Evolutionary conservation across 2,329 filamentous ascomycete genomes (phyloP).

Genomic region (Penicillium sp.): DNA sequence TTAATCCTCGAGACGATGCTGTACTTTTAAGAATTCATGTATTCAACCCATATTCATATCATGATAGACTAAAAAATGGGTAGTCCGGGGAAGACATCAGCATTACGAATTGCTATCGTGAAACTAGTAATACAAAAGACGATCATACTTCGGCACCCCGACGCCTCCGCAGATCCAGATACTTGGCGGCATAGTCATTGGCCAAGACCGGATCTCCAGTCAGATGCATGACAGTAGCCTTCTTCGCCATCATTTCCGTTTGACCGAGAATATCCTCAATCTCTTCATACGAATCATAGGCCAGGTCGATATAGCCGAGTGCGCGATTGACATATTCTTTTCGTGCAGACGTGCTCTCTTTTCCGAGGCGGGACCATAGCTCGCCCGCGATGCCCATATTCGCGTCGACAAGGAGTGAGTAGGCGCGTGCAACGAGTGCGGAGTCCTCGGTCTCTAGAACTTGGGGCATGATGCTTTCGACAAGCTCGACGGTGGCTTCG

Average conservation of each 20-base stretch:
- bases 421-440: slow-evolving; percentile 59
- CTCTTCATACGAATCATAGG: slow-evolving; percentile 58
- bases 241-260: slow-evolving; percentile 76
- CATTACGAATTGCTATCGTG: not conserved
- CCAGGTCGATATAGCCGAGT: slow-evolving; percentile 55
- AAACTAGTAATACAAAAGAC: slow-evolving; percentile 5
- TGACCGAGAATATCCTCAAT: slow-evolving; percentile 65
- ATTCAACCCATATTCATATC: too few species aligned
- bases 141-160: slow-evolving; percentile 14
- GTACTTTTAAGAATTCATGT: too few species aligned
- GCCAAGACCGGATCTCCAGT: slow-evolving; percentile 59
- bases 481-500: slow-evolving; percentile 56
- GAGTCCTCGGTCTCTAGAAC: slow-evolving; percentile 65
- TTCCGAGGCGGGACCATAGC: slow-evolving; percentile 27
- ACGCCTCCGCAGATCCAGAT: slow-evolving; percentile 53
- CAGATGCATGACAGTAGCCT: slow-evolving; percentile 67
- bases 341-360: slow-evolving; percentile 32
- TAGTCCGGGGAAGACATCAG: too few species aligned
- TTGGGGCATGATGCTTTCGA: slow-evolving; percentile 67
- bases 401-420: slow-evolving; percentile 66
- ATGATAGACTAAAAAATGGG: too few species aligned
- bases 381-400: slow-evolving; percentile 67
- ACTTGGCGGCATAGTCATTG: slow-evolving; percentile 62
- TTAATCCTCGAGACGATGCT: too few species aligned
- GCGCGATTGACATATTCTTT: slow-evolving; percentile 56